Base-by-base conservation (phyloP, 495 filamentous ascomycete genomes). In the Penicillium atrosanguineum region DNA sequence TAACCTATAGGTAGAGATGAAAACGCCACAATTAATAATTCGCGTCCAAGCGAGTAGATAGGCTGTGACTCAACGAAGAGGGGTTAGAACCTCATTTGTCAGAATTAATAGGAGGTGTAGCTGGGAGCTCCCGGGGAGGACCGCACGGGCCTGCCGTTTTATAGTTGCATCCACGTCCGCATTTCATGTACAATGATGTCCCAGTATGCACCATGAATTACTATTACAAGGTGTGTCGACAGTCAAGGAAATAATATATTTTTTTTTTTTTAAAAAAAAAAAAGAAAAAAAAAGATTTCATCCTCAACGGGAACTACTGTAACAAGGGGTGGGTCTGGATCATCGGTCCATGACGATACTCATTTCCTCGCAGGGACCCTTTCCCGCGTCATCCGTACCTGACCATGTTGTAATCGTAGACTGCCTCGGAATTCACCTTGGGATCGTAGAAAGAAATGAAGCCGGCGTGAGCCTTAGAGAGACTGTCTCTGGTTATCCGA, bases 281-380 rank as follows among this genome's bases (percentile, higher is more conserved):
- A 37, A 52, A n/a, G 29, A 4, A 52, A 48, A 41, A 1, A 38
- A 47, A 38, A 39, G 9, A 34, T n/a, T n/a, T n/a, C n/a, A n/a
- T n/a, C n/a, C 23, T 23, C 23, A 23, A 2, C 23, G 23, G 2
- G 23, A 23, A 23, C 23, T 5, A 23, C 5, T 23, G 2, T 2
- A 2, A 39, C 43, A 39, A 39, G 9, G 26, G 34, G 63, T 64
- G 63, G 63, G 63, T 61, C 60, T 59, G 18, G 63, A 66, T 66
- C 63, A 50, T 63, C 63, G 55, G 38, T 52, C 55, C 57, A 66
- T 66, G 63, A 64, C 63, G 63, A 64, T 64, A 38, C 57, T 61
- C 57, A 66, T 64, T 61, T 63, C 47, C 51, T 54, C 42, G 37
- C 31, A 53, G 40, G 52, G 52, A 52, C 56, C 60, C 42, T 53